phyloP scores from a whole-genome alignment of 1,139 yeast species.

The Nadsonia commutata region DNA sequence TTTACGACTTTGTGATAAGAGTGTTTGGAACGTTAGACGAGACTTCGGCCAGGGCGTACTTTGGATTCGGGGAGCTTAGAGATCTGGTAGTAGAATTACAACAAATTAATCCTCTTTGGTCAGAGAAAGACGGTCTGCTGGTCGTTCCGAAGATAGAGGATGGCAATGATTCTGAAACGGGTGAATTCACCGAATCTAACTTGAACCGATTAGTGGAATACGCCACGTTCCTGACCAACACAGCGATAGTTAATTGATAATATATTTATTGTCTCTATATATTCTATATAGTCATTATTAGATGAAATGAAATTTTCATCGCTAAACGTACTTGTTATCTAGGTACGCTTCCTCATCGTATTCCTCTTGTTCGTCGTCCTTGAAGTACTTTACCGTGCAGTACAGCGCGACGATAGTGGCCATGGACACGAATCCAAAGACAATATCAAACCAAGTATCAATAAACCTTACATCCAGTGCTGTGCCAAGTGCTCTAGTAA shows the following conservation, averaged over 20 bases:
- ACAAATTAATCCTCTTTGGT: too few relatives aligned
- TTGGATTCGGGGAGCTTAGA: too few relatives aligned
- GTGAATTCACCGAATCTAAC: neutral
- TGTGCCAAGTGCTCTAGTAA: constrained; percentile 33
- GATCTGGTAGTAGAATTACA: too few relatives aligned
- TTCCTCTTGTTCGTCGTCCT: constrained; percentile 8
- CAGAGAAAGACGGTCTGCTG: too few relatives aligned
- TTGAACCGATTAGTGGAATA: neutral
- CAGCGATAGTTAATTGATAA: too few relatives aligned
- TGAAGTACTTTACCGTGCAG: constrained; percentile 12
- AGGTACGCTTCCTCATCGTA: constrained; percentile 18
- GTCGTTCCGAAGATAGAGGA: too few relatives aligned
- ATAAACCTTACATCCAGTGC: constrained; percentile 44
- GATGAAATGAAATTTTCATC: neutral
- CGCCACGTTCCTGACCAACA: neutral
- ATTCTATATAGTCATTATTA: constrained; percentile 2
- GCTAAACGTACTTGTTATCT: constrained; percentile 16
- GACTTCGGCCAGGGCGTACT: too few relatives aligned
- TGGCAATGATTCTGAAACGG: too few relatives aligned
- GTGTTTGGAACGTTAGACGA: too few relatives aligned
- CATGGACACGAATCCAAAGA: constrained; percentile 45
- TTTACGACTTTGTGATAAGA: too few relatives aligned
- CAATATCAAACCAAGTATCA: constrained; percentile 69
- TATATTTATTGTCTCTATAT: too few relatives aligned
- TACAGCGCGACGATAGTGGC: constrained; percentile 33